These are phyloP conservation scores for Basipetospora sp. DNA, from an alignment of 2,329 filamentous ascomycete genomes.

Conservation along the genomic window DNA sequence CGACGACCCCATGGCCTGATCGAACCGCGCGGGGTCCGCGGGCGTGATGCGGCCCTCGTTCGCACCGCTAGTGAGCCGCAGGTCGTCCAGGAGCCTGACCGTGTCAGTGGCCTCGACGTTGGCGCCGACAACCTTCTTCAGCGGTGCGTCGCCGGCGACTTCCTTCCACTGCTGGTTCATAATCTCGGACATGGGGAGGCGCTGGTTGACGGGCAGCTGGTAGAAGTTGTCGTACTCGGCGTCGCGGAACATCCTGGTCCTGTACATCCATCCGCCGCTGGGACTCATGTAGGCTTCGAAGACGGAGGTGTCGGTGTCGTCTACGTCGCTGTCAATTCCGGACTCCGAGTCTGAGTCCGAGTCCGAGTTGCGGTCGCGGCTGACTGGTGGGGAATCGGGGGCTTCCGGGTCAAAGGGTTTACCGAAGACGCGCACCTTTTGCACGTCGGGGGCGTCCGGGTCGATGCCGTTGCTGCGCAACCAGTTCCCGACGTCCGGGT, in stretches of 20 bases:
- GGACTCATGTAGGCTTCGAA: not conserved
- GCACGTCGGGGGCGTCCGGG: not conserved
- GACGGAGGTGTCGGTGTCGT: not conserved
- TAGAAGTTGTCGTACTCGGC: not conserved
- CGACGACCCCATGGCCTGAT: not conserved
- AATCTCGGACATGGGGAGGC: not conserved
- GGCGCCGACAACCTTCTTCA: not conserved
- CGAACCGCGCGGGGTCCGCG: not conserved
- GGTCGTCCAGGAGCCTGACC: not conserved
- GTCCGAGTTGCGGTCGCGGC: not conserved
- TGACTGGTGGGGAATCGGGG: not conserved
- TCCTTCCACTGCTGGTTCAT: not conserved
- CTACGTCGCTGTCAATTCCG: not conserved
- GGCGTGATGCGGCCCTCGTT: not conserved
- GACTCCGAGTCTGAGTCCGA: not conserved
- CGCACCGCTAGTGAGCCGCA: not conserved
- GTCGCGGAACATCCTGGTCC: not conserved
- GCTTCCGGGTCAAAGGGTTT: not conserved
- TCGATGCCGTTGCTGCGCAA: not conserved
- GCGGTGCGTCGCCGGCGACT: not conserved
- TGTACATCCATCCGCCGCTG: not conserved
- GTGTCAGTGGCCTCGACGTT: not conserved
- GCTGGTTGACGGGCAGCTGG: not conserved
- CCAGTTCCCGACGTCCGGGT: not conserved
- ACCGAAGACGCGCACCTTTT: not conserved